Evolutionary conservation across 805 yeast genomes (phyloP).

Genomic region (Dipodascopsis tothii): DNA sequence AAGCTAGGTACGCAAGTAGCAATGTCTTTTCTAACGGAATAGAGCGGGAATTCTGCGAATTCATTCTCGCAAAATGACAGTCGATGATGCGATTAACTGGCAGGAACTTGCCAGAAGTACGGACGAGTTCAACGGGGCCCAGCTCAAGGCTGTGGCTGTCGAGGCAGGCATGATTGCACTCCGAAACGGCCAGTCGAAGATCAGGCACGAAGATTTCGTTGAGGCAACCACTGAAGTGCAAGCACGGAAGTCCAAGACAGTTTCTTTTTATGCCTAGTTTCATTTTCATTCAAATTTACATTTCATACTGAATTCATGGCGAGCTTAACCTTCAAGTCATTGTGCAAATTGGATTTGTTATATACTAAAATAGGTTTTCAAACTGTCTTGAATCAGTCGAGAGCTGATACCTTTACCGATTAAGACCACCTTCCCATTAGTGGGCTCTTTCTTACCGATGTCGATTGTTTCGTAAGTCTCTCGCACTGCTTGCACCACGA

Average conservation of each 20-base stretch:
- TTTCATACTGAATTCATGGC: too few species aligned
- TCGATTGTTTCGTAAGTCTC: slow-evolving; percentile 74
- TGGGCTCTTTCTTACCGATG: too few species aligned
- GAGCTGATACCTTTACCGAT: slow-evolving; percentile 60
- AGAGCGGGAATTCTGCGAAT: slow-evolving; percentile 86
- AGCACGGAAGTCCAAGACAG: slow-evolving; percentile 91
- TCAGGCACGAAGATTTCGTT: slow-evolving; percentile 94
- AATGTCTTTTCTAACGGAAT: not conserved
- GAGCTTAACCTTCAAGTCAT: too few species aligned
- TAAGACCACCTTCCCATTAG: slow-evolving; percentile 60
- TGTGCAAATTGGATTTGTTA: not conserved
- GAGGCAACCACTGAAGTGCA: slow-evolving; percentile 98
- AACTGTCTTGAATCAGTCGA: slow-evolving; percentile 14
- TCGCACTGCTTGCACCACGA: slow-evolving; percentile 84
- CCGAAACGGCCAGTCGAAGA: slow-evolving; percentile 83
- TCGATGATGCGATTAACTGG: slow-evolving; percentile 90
- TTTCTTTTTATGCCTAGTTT: slow-evolving; percentile 82
- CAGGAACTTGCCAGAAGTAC: slow-evolving; percentile 96
- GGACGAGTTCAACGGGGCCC: slow-evolving; percentile 98
- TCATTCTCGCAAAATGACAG: slow-evolving; percentile 94
- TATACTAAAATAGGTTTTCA: not conserved
- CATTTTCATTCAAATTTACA: not conserved
- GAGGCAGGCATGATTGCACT: slow-evolving; percentile 99
- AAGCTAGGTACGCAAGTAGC: slow-evolving; percentile 51
- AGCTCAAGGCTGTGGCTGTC: slow-evolving; percentile 94